A percentile compares a stretch with the other conserved stretches of the same genome.
These are phyloP conservation scores for Boletus sp. DNA, from an alignment of 768 basidiomycete species.

Conservation along the genomic window DNA sequence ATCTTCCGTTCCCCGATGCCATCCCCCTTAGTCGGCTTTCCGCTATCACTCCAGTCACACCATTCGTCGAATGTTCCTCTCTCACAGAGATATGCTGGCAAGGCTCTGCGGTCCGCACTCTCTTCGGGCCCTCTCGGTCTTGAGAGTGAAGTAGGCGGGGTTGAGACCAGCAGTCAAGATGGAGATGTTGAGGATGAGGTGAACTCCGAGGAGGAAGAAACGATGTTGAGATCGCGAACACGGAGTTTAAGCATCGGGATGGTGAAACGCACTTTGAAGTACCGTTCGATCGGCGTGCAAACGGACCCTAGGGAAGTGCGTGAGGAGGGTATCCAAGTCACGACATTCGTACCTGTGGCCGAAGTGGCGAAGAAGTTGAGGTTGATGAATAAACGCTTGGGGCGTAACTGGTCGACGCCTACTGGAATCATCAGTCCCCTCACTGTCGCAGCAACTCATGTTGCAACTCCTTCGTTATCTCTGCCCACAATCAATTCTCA, in stretches of 20 bases:
- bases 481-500: slow-evolving; percentile 12
- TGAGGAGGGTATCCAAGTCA: slow-evolving; percentile 59
- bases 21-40: slow-evolving; percentile 44
- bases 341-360: slow-evolving; percentile 15
- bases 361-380: slow-evolving; percentile 24
- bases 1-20: slow-evolving; percentile 26
- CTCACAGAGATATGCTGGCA: slow-evolving; percentile 72
- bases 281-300: slow-evolving; percentile 69
- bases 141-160: slow-evolving; percentile 32
- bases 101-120: slow-evolving; percentile 50
- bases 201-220: slow-evolving; percentile 52
- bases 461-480: slow-evolving; percentile 1
- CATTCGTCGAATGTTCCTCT: slow-evolving; percentile 87
- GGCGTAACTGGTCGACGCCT: slow-evolving; percentile 19
- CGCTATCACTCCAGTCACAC: slow-evolving; percentile 56
- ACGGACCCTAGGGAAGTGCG: slow-evolving; percentile 54
- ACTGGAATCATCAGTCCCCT: slow-evolving; percentile 1
- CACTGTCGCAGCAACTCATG: neutral
- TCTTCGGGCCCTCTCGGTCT: slow-evolving; percentile 34
- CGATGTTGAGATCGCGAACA: slow-evolving; percentile 32
- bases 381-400: slow-evolving; percentile 18
- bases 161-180: slow-evolving; percentile 72
- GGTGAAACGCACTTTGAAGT: slow-evolving; percentile 36
- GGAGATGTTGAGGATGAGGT: slow-evolving; percentile 79
- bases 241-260: slow-evolving; percentile 30